These are phyloP conservation scores for Xylaria palmicola DNA, from an alignment of 495 filamentous ascomycete genomes.

Conservation along the genomic window DNA sequence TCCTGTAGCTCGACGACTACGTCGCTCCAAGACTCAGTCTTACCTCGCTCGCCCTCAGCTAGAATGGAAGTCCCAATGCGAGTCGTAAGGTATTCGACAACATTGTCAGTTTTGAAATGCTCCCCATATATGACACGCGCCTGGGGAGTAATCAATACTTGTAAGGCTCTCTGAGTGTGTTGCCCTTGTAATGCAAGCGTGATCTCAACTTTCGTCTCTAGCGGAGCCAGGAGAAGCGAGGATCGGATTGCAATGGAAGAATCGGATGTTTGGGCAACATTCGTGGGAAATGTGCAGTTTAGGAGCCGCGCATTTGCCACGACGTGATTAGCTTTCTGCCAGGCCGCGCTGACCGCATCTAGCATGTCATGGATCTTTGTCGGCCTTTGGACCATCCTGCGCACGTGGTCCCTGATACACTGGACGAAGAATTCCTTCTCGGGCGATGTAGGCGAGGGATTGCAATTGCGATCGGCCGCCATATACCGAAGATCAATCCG, in stretches of 20 bases:
- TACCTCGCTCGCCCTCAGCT: conserved; percentile 31
- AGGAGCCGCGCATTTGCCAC: conserved; percentile 56
- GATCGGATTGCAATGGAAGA: conserved; percentile 53
- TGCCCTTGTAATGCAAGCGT: conserved; percentile 37
- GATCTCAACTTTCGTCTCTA: conserved; percentile 62
- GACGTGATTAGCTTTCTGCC: conserved; percentile 56
- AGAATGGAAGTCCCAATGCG: conserved; percentile 42
- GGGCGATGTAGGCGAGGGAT: conserved; percentile 44
- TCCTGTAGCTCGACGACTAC: conserved; percentile 56
- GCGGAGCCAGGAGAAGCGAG: conserved; percentile 53
- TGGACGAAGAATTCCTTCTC: conserved; percentile 72
- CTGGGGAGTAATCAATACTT: conserved; percentile 43
- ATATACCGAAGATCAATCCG: conserved; percentile 56
- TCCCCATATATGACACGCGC: conserved; percentile 67
- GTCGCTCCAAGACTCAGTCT: conserved; percentile 51
- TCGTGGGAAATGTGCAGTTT: conserved; percentile 53
- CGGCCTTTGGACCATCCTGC: conserved; percentile 45
- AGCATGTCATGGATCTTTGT: conserved; percentile 57
- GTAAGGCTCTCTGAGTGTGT: conserved; percentile 34
- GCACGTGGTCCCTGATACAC: conserved; percentile 58
- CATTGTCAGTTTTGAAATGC: conserved; percentile 60
- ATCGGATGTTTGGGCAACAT: conserved; percentile 54
- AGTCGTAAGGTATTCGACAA: conserved; percentile 57
- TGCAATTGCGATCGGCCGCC: conserved; percentile 46
- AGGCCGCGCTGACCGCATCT: conserved; percentile 52